These are phyloP conservation scores for Alternaria sp. DNA, from an alignment of 2,329 filamentous ascomycete species.

Conservation along the genomic window DNA sequence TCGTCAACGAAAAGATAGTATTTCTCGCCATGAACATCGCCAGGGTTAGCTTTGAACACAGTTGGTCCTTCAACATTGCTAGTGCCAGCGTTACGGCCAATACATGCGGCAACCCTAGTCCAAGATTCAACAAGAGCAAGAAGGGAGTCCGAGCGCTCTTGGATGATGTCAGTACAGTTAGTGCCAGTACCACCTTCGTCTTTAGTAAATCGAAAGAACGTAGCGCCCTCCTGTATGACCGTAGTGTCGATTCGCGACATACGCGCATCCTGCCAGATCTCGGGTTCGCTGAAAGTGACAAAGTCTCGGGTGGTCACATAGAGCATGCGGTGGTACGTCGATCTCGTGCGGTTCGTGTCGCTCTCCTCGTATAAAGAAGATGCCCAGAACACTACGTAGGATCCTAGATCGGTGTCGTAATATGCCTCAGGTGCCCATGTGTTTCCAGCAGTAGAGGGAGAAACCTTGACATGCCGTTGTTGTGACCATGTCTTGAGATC, in stretches of 20 bases:
- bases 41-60: slow-evolving; percentile 60
- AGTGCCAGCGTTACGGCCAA: slow-evolving; percentile 61
- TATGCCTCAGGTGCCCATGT: slow-evolving; percentile 65
- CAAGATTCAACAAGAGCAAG: slow-evolving; percentile 56
- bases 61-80: slow-evolving; percentile 62
- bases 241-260: slow-evolving; percentile 64
- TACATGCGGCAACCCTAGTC: slow-evolving; percentile 59
- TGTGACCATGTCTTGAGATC: slow-evolving; percentile 62
- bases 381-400: slow-evolving; percentile 60
- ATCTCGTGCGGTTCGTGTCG: slow-evolving; percentile 55
- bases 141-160: slow-evolving; percentile 59
- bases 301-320: slow-evolving; percentile 63
- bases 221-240: slow-evolving; percentile 55
- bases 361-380: slow-evolving; percentile 56
- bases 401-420: slow-evolving; percentile 56
- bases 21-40: slow-evolving; percentile 61
- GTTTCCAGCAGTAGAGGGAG: slow-evolving; percentile 60
- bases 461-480: slow-evolving; percentile 61
- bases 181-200: slow-evolving; percentile 61
- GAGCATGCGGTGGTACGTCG: slow-evolving; percentile 63
- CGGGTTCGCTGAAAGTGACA: slow-evolving; percentile 58
- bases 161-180: slow-evolving; percentile 64
- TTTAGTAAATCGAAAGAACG: slow-evolving; percentile 65
- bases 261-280: slow-evolving; percentile 63
- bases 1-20: slow-evolving; percentile 66